phyloP scores from a whole-genome alignment of 768 basidiomycete genomes.

The Suillus americanus region DNA sequence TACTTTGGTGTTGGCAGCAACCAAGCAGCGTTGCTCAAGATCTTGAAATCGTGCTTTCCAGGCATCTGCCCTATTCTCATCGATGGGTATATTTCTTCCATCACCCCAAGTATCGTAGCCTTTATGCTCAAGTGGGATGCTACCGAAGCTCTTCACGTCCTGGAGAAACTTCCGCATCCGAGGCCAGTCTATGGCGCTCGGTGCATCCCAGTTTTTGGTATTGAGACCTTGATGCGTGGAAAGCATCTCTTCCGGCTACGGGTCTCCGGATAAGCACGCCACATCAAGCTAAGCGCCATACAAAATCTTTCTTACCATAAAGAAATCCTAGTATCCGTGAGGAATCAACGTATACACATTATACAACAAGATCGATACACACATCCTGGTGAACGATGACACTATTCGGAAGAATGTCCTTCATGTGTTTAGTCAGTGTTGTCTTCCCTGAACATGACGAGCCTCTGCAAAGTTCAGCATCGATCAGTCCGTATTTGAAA shows the following conservation, averaged over 20 bases:
- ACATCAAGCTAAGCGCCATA: neutral
- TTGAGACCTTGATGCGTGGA: constrained; percentile 58
- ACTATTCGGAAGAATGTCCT: constrained; percentile 68
- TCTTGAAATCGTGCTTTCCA: constrained; percentile 56
- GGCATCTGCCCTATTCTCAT: constrained; percentile 38
- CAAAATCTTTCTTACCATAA: constrained; percentile 57
- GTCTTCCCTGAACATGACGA: constrained; percentile 96
- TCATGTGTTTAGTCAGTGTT: constrained; percentile 90
- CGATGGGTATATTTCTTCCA: constrained; percentile 69
- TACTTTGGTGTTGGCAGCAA: constrained; percentile 46
- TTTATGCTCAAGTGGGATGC: constrained; percentile 66
- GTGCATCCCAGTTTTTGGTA: constrained; percentile 92
- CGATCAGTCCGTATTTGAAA: neutral
- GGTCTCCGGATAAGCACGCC: neutral
- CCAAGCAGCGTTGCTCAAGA: constrained; percentile 42
- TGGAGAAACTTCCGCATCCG: constrained; percentile 64
- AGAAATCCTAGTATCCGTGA: constrained; percentile 72
- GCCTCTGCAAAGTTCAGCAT: constrained; percentile 48
- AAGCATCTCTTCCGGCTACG: constrained; percentile 27
- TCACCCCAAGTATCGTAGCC: constrained; percentile 91
- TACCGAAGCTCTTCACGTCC: constrained; percentile 64
- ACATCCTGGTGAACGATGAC: constrained; percentile 93
- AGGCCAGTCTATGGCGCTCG: constrained; percentile 88
- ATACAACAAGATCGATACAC: constrained; percentile 28
- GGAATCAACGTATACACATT: constrained; percentile 4